phyloP scores from a whole-genome alignment of 345 rosid genomes.

The Noccaea caerulescens region DNA sequence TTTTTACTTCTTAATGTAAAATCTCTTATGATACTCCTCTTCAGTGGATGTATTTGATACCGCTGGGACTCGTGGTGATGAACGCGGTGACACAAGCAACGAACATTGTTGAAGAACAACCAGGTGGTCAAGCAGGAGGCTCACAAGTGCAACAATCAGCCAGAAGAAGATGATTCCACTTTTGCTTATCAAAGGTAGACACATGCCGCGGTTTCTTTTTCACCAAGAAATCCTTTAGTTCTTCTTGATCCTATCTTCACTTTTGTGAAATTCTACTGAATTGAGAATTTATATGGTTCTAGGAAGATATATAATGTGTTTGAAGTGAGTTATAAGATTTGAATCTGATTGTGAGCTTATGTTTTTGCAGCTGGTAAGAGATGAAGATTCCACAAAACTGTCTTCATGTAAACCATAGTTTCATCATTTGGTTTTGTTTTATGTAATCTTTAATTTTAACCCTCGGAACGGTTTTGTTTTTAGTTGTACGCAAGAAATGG shows the following conservation, averaged over 20 bases:
- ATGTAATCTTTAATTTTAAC: slow-evolving; percentile 8
- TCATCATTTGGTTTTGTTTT: slow-evolving; percentile 28
- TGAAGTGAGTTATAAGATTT: not conserved
- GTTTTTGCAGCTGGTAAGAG: slow-evolving; percentile 28
- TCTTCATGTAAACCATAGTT: slow-evolving; percentile 6
- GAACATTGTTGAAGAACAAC: slow-evolving; percentile 82
- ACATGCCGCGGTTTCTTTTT: not conserved
- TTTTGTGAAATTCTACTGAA: no score
- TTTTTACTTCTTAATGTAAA: slow-evolving; percentile 11
- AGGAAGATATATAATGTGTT: not conserved
- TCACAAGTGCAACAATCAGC: slow-evolving; percentile 55
- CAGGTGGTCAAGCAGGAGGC: slow-evolving; percentile 56
- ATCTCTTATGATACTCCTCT: slow-evolving; percentile 23
- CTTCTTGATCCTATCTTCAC: no score
- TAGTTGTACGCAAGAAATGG: slow-evolving; percentile 3
- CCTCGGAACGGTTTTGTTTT: not conserved
- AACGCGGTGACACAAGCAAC: slow-evolving; percentile 93
- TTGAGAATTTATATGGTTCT: no score
- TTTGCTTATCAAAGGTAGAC: slow-evolving; percentile 22
- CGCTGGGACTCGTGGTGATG: slow-evolving; percentile 88
- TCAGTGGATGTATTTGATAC: slow-evolving; percentile 98
- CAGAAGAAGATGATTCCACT: slow-evolving; percentile 62
- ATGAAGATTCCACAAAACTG: slow-evolving; percentile 27
- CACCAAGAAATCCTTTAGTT: no score
- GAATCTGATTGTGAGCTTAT: slow-evolving; percentile 8